Percentiles rank a stretch among this genome's conserved stretches.
phyloP scores from a whole-genome alignment of 192 early-diverging fungal species.

The Coemansia sp. region DNA sequence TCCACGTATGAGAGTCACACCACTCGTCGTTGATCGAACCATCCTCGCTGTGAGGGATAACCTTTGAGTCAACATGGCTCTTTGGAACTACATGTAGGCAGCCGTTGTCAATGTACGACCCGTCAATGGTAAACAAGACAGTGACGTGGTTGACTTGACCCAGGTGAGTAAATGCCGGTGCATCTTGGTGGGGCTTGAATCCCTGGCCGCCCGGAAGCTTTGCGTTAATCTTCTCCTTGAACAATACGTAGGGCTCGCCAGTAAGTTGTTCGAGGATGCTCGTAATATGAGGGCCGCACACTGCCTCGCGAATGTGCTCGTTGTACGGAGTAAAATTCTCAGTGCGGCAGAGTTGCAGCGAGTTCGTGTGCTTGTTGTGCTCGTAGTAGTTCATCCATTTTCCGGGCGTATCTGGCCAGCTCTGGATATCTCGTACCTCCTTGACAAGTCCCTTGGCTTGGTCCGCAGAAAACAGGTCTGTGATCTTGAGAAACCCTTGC shows the following conservation, averaged over 20 bases:
- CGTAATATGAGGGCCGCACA: conserved; percentile 56
- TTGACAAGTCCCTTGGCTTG: conserved; percentile 54
- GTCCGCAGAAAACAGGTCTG: conserved; percentile 58
- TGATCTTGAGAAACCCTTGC: conserved; percentile 61
- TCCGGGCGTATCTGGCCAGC: conserved; percentile 58
- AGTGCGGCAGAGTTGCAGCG: conserved; percentile 62
- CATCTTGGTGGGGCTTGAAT: conserved; percentile 66
- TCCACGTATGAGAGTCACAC: conserved; percentile 57
- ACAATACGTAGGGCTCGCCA: conserved; percentile 60
- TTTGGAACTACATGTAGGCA: conserved; percentile 63
- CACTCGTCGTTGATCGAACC: conserved; percentile 58
- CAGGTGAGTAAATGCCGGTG: conserved; percentile 64
- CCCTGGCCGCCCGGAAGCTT: conserved; percentile 64
- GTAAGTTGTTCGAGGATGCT: conserved; percentile 56
- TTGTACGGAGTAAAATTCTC: conserved; percentile 66
- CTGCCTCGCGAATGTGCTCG: conserved; percentile 47
- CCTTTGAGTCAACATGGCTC: conserved; percentile 45
- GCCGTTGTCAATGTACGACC: conserved; percentile 60
- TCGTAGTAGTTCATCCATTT: conserved; percentile 75
- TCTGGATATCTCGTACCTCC: conserved; percentile 52
- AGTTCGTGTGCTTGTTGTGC: conserved; percentile 47
- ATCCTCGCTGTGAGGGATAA: conserved; percentile 54
- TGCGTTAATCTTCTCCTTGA: conserved; percentile 69
- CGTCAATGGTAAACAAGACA: conserved; percentile 62
- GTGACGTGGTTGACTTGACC: conserved; percentile 61